Base-by-base conservation (phyloP, 768 basidiomycete genomes). In the Hericium alpestre region DNA sequence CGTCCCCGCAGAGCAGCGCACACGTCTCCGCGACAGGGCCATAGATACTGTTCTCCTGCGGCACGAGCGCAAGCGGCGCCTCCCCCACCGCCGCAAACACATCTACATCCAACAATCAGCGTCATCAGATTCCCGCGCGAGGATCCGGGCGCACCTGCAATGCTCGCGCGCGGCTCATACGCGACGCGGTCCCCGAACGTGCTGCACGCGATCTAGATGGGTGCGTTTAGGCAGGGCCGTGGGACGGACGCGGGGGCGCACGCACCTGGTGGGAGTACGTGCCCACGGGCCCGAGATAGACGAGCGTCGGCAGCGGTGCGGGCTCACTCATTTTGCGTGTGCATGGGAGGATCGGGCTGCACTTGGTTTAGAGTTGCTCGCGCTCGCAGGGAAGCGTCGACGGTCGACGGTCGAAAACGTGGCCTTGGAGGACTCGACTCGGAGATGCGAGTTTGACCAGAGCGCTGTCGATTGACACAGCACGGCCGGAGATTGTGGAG, bases 1-100 rank as follows among this genome's bases (percentile, higher is more conserved):
- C 59, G 39, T 69, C 63, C n/a, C 58, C 61, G 23, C 84, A 82
- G 50, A 90, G 70, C 38, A 72, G 59, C 64, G 89, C 83, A 64
- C 87, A 90, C 1, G 87, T 86, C 67, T 92, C 89, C 20, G 80
- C 70, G 7, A 92, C 89, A 16, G 72, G 74, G 11, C 89, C 89
- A 61, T 83, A 84, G 38, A 81, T 85, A 15, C 82, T 82, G 63
- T 92, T 92, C 69, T 92, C 89, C 67, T 87, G 85, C 20, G 89
- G 89, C 27, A 90, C 73, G n/a, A 91, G 74, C 23, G 79, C 88
- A 51, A 81, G 73, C 23, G 76, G 74, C 6, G 65, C 66, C 11
- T 71, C 56, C 6, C 79, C 75, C 41, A 90, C 67, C 16, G 76
- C 68, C 47, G 74, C 66, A 58, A 86, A 83, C 22, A 84, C 81